These are phyloP conservation scores for Pseudotsuga menziesii DNA, from an alignment of 75 land plant genomes.

Conservation along the genomic window DNA sequence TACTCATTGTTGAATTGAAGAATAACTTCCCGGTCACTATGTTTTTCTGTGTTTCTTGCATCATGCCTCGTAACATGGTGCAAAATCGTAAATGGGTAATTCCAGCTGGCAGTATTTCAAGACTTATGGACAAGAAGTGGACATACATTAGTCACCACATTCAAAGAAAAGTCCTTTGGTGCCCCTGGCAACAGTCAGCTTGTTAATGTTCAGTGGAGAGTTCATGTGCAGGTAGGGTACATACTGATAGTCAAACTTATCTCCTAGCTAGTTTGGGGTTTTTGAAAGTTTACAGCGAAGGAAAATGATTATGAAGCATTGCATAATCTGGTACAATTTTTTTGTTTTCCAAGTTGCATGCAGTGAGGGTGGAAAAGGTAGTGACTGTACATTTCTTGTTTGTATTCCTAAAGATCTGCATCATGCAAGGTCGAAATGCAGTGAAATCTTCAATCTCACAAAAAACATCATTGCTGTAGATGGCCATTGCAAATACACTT, in stretches of 20 bases:
- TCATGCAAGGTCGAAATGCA: neutral
- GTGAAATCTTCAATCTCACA: neutral
- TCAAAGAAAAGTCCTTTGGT: neutral
- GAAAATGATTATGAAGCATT: neutral
- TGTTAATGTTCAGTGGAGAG: conserved; percentile 9
- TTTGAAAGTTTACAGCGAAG: neutral
- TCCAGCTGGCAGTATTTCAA: conserved; percentile 6
- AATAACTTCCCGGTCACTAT: neutral
- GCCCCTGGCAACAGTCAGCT: conserved; percentile 12
- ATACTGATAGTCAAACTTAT: neutral
- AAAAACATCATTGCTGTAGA: too few relatives aligned
- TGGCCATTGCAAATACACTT: neutral
- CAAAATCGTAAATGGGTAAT: neutral
- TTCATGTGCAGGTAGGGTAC: conserved; percentile 5
- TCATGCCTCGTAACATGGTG: neutral
- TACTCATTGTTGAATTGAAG: neutral
- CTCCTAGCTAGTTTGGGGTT: neutral
- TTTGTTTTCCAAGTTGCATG: neutral
- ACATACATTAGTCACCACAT: neutral
- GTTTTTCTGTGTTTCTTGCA: neutral
- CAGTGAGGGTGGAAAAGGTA: neutral
- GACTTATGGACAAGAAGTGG: conserved; percentile 9
- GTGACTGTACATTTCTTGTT: neutral
- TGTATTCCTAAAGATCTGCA: neutral
- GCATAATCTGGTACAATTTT: neutral